Percentiles rank a stretch among this genome's conserved stretches.
phyloP scores from a whole-genome alignment of 2,329 filamentous ascomycete genomes.

The Stachybotrys echinatus region DNA sequence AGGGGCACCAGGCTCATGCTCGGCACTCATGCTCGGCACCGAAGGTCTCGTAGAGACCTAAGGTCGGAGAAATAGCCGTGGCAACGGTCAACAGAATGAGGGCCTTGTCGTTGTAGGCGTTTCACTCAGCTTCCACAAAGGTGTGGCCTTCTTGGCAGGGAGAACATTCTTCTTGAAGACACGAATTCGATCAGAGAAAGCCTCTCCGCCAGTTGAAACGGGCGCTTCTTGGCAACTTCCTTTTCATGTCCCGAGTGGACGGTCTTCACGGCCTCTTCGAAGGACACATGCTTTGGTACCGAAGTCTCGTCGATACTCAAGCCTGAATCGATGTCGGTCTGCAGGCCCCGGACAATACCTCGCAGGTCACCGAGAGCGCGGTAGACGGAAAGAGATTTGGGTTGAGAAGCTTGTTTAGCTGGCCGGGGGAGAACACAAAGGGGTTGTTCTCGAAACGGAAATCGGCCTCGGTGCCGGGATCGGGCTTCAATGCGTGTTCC shows the following conservation, averaged over 20 bases:
- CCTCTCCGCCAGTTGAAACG: conserved; percentile 2
- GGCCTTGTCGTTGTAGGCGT: conserved; percentile 69
- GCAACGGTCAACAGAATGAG: conserved; percentile 65
- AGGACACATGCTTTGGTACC: conserved; percentile 58
- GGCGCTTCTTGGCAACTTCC: neutral
- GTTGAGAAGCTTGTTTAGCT: conserved; percentile 76
- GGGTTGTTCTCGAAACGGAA: conserved; percentile 70
- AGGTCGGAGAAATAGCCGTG: conserved; percentile 60
- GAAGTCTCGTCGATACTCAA: conserved; percentile 67
- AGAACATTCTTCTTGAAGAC: conserved; percentile 56
- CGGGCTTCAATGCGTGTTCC: conserved; percentile 59
- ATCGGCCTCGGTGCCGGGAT: conserved; percentile 66
- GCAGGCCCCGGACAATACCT: conserved; percentile 70
- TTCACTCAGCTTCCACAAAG: conserved; percentile 59
- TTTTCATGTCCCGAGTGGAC: neutral
- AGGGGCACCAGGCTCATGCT: conserved; percentile 38
- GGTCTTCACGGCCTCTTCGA: conserved; percentile 52
- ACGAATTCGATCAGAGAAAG: conserved; percentile 46
- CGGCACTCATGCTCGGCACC: too few species aligned
- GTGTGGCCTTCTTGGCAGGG: conserved; percentile 58
- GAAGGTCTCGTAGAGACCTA: conserved; percentile 67
- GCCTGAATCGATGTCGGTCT: conserved; percentile 63
- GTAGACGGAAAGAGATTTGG: conserved; percentile 76
- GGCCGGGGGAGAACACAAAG: conserved; percentile 76
- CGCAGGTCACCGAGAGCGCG: conserved; percentile 67